Evolutionary conservation across 1,284 basidiomycete species (phyloP).

Genomic region (Lentinula novae-zelandiae): DNA sequence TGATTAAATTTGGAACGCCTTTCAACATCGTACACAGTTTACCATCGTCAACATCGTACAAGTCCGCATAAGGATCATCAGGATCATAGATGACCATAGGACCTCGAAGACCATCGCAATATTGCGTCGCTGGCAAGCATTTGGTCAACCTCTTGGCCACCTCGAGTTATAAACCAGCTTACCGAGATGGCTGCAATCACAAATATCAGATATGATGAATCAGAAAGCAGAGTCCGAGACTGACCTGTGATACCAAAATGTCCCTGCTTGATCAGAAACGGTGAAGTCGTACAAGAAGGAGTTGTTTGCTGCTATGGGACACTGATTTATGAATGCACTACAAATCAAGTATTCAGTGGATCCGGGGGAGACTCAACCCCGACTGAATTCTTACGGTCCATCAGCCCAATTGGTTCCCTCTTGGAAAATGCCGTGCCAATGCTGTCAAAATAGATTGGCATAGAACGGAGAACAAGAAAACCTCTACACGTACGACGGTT

Average conservation of each 20-base stretch:
- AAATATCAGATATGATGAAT: background rate
- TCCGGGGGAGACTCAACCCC: background rate
- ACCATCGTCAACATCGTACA: conserved; percentile 21
- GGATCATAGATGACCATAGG: conserved; percentile 19
- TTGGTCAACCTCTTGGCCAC: background rate
- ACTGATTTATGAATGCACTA: conserved; percentile 22
- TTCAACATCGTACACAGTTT: background rate
- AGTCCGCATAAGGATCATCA: conserved; percentile 14
- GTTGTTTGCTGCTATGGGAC: conserved; percentile 19
- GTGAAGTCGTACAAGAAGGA: conserved; percentile 25
- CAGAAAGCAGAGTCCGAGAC: background rate
- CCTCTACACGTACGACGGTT: conserved; percentile 19
- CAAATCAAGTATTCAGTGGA: background rate
- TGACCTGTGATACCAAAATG: conserved; percentile 11
- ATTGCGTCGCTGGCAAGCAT: conserved; percentile 8
- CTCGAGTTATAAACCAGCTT: background rate
- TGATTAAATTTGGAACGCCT: background rate
- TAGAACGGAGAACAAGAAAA: background rate
- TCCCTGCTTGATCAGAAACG: conserved; percentile 16
- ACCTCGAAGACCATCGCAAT: conserved; percentile 18
- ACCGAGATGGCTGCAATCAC: background rate
- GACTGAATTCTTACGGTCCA: conserved; percentile 1
- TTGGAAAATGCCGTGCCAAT: conserved; percentile 26
- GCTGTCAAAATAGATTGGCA: conserved; percentile 14
- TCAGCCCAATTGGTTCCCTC: conserved; percentile 16